These are phyloP conservation scores for Salvia rosmarinus DNA, from an alignment of 257 asterid species.

Conservation along the genomic window DNA sequence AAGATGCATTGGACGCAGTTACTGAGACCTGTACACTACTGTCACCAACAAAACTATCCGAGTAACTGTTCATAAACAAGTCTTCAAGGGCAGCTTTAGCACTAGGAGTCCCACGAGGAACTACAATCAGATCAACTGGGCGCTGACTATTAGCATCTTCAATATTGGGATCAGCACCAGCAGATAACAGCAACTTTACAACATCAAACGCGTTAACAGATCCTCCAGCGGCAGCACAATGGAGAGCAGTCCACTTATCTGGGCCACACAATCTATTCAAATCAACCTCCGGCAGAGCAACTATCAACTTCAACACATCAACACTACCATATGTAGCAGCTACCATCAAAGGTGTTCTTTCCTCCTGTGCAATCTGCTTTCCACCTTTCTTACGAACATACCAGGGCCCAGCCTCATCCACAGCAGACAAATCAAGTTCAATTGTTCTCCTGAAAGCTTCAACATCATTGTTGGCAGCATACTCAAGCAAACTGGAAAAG, in stretches of 20 bases:
- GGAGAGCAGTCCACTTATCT: slow-evolving; percentile 87
- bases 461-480: slow-evolving; percentile 77
- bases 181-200: slow-evolving; percentile 69
- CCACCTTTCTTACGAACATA: slow-evolving; percentile 71
- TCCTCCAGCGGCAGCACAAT: slow-evolving; percentile 89
- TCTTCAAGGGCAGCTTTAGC: slow-evolving; percentile 63
- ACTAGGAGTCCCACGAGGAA: slow-evolving; percentile 56
- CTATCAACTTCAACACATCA: slow-evolving; percentile 76
- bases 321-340: slow-evolving; percentile 86
- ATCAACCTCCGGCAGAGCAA: slow-evolving; percentile 83
- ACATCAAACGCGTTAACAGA: slow-evolving; percentile 57
- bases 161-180: slow-evolving; percentile 85
- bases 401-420: slow-evolving; percentile 86
- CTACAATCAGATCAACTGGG: slow-evolving; percentile 68
- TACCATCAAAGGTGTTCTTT: slow-evolving; percentile 88
- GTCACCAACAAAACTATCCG: slow-evolving; percentile 68
- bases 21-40: slow-evolving; percentile 44
- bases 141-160: slow-evolving; percentile 69
- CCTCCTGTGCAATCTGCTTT: slow-evolving; percentile 65
- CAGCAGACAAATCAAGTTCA: slow-evolving; percentile 68
- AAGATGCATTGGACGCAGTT: slow-evolving; percentile 57
- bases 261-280: slow-evolving; percentile 75
- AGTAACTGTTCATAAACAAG: slow-evolving; percentile 57
- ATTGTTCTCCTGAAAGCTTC: slow-evolving; percentile 71
- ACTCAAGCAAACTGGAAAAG: slow-evolving; percentile 78